These are phyloP conservation scores for Escallonia rubra DNA, from an alignment of 129 eudicot species.

Conservation along the genomic window DNA sequence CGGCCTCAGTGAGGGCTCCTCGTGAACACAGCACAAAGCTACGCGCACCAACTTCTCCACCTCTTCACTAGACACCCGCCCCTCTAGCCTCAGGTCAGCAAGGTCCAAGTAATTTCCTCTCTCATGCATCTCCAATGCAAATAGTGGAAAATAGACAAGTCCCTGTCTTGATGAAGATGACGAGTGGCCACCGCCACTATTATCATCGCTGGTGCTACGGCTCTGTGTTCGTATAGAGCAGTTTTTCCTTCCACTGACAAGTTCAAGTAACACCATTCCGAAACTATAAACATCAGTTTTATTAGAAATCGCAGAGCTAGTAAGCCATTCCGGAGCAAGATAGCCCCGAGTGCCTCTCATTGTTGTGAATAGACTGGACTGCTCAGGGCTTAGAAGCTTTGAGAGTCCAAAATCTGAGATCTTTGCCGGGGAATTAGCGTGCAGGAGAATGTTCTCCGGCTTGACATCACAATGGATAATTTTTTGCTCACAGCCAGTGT, in stretches of 20 bases:
- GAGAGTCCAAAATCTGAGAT: constrained; percentile 91
- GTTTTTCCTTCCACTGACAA: constrained; percentile 78
- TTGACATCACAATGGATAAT: constrained; percentile 86
- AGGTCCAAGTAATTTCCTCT: constrained; percentile 65
- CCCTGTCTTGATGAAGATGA: constrained; percentile 27
- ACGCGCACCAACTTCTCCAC: constrained; percentile 69
- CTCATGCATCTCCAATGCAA: constrained; percentile 85
- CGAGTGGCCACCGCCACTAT: constrained; percentile 26
- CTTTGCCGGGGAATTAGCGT: constrained; percentile 55
- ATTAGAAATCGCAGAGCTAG: constrained; percentile 73
- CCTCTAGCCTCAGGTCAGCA: constrained; percentile 56
- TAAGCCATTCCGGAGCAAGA: constrained; percentile 95
- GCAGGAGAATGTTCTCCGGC: constrained; percentile 84
- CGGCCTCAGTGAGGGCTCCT: constrained; percentile 75
- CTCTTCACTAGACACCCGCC: constrained; percentile 52
- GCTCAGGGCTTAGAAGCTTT: constrained; percentile 64
- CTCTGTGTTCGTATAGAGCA: constrained; percentile 32
- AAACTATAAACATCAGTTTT: constrained; percentile 88
- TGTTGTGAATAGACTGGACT: constrained; percentile 73
- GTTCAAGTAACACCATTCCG: constrained; percentile 81
- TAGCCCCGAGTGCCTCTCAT: constrained; percentile 95
- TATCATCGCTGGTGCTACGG: constrained; percentile 30
- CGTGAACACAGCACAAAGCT: constrained; percentile 84
- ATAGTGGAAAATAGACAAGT: constrained; percentile 56
- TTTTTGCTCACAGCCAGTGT: constrained; percentile 74